Conservation (phyloP, 441 rosid species). For the Corymbia citriodora region DNA sequence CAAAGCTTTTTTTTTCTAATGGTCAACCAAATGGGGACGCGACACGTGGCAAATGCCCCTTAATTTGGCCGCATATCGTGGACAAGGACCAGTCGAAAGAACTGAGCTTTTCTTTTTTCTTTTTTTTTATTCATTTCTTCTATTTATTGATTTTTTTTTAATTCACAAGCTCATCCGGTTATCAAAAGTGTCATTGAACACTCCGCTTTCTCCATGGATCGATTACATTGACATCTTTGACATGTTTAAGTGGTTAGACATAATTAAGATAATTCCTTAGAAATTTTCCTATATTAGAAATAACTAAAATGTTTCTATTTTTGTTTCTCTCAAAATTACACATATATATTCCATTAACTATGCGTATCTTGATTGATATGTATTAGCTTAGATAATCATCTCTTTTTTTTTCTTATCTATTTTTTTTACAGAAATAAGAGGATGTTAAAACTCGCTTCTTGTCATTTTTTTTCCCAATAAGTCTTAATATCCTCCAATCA, state of each 20-base stretch:
- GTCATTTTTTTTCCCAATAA: background rate
- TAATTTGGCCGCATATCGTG: background rate
- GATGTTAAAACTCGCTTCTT: too few relatives aligned
- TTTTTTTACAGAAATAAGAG: background rate
- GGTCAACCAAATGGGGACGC: slow-evolving; percentile 23
- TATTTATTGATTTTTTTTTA: background rate
- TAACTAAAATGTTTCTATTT: too few relatives aligned
- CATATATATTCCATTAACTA: too few relatives aligned
- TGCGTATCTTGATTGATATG: too few relatives aligned
- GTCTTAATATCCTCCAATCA: background rate
- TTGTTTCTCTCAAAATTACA: background rate
- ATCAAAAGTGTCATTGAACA: background rate
- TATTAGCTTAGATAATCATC: background rate
- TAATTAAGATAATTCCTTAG: background rate
- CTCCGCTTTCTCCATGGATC: background rate
- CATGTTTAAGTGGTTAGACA: background rate
- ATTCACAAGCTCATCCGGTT: background rate
- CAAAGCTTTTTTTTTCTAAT: background rate
- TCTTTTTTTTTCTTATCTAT: too few relatives aligned
- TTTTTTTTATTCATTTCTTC: background rate
- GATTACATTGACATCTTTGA: background rate
- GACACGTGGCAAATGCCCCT: slow-evolving; percentile 38
- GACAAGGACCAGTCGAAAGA: slow-evolving; percentile 28
- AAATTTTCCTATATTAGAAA: background rate
- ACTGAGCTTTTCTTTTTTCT: background rate